phyloP scores from a whole-genome alignment of 1,284 basidiomycete species.

The Papiliotrema laurentii region DNA sequence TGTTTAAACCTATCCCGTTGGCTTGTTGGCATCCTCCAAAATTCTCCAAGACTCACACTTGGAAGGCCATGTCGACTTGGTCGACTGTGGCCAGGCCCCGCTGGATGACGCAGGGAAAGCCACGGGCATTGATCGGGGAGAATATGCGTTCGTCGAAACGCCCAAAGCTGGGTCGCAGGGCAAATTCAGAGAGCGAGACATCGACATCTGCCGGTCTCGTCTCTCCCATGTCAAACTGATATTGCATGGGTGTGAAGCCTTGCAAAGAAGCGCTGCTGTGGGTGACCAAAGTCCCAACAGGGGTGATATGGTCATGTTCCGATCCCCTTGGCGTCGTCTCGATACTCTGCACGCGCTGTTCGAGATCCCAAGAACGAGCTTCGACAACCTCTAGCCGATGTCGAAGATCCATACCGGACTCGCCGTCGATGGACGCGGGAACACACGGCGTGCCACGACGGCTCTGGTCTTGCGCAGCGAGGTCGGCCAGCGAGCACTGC shows the following conservation, averaged over 20 bases:
- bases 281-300: not conserved
- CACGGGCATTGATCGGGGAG: conserved; percentile 7
- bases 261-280: not conserved
- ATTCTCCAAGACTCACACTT: conserved; percentile 16
- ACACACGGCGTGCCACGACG: conserved; percentile 1
- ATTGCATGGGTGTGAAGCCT: not conserved
- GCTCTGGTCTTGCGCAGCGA: conserved; percentile 1
- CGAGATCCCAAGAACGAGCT: conserved; percentile 4
- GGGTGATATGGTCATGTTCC: not conserved
- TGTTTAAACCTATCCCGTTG: conserved; percentile 32
- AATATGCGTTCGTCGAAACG: conserved; percentile 20
- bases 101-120: conserved; percentile 19
- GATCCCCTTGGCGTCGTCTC: not conserved
- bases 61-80: conserved; percentile 29
- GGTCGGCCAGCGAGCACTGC: conserved; percentile 20
- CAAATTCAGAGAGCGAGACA: not conserved
- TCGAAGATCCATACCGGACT: not conserved
- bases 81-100: conserved; percentile 13
- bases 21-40: no score
- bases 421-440: not conserved
- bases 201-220: no score
- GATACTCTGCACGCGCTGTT: not conserved
- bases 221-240: not conserved
- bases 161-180: not conserved
- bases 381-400: not conserved